These are phyloP conservation scores for Bauhinia variegata DNA, from an alignment of 306 rosid species.

Conservation along the genomic window DNA sequence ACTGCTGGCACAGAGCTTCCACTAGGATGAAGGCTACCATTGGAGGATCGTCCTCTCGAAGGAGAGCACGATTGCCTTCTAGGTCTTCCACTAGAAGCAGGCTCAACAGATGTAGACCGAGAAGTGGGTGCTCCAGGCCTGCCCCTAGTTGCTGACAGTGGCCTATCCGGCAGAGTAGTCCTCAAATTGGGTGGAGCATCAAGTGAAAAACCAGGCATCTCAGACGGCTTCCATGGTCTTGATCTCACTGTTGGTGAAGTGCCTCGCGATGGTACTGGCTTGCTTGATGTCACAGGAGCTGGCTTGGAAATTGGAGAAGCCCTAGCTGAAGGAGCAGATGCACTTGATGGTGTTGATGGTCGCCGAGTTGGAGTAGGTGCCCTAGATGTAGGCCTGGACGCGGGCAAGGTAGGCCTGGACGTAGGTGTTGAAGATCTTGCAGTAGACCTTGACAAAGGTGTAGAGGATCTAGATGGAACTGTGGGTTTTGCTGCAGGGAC, in stretches of 20 bases:
- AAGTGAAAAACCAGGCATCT: constrained; percentile 91
- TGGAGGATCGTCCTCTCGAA: constrained; percentile 82
- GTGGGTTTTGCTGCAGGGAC: constrained; percentile 56
- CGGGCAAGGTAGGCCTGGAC: constrained; percentile 73
- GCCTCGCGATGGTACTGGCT: constrained; percentile 78
- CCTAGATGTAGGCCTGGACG: constrained; percentile 76
- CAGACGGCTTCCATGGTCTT: constrained; percentile 93
- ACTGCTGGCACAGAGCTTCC: constrained; percentile 94
- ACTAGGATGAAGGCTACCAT: constrained; percentile 65
- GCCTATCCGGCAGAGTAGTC: constrained; percentile 86
- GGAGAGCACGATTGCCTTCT: constrained; percentile 94
- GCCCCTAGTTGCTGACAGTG: constrained; percentile 85
- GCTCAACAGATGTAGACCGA: constrained; percentile 89
- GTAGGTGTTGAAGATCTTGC: constrained; percentile 92
- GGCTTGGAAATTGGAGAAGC: constrained; percentile 63
- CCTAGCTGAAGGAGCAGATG: constrained; percentile 57
- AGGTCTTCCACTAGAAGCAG: constrained; percentile 74
- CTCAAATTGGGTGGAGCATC: constrained; percentile 94
- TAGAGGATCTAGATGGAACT: constrained; percentile 72
- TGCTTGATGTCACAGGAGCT: constrained; percentile 51
- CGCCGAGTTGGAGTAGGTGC: constrained; percentile 91
- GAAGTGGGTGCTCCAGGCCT: constrained; percentile 94
- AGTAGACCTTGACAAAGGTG: constrained; percentile 73
- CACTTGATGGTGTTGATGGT: constrained; percentile 66
- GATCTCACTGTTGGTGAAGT: constrained; percentile 84